phyloP scores from a whole-genome alignment of 78 protist species.

The Dictyostelium brefeldianum region DNA sequence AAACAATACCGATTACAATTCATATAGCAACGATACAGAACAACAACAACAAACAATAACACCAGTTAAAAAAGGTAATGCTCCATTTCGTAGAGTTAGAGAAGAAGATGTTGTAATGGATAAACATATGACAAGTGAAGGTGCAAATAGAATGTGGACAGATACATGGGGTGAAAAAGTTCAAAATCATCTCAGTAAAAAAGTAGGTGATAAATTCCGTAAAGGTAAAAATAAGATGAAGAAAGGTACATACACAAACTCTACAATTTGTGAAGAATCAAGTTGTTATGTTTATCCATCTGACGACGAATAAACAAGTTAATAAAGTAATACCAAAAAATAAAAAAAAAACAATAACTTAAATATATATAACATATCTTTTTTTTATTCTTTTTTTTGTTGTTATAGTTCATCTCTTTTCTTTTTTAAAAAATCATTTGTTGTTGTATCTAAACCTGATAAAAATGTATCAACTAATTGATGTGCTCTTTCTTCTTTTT shows the following conservation, averaged over 20 bases:
- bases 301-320: slow-evolving; percentile 31
- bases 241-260: slow-evolving; percentile 52
- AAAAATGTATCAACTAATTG: slow-evolving; percentile 35
- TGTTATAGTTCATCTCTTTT: not conserved
- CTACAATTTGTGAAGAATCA: not conserved
- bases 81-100: slow-evolving; percentile 71
- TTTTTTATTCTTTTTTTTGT: not conserved
- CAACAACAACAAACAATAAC: not conserved
- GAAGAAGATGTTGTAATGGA: slow-evolving; percentile 53
- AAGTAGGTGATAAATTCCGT: slow-evolving; percentile 44
- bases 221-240: slow-evolving; percentile 67
- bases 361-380: not conserved
- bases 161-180: slow-evolving; percentile 47
- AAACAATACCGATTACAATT: not conserved
- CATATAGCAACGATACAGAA: slow-evolving; percentile 21
- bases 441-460: not conserved
- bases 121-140: slow-evolving; percentile 18
- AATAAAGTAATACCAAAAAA: not conserved
- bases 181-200: slow-evolving; percentile 4
- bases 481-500: slow-evolving; percentile 45
- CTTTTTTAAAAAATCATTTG: not conserved
- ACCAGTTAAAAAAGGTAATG: slow-evolving; percentile 26
- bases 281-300: slow-evolving; percentile 32
- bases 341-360: not conserved
- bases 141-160: slow-evolving; percentile 3